phyloP scores from a whole-genome alignment of 176 grass and related monocot species.

The Echinochloa phyllopogon region DNA sequence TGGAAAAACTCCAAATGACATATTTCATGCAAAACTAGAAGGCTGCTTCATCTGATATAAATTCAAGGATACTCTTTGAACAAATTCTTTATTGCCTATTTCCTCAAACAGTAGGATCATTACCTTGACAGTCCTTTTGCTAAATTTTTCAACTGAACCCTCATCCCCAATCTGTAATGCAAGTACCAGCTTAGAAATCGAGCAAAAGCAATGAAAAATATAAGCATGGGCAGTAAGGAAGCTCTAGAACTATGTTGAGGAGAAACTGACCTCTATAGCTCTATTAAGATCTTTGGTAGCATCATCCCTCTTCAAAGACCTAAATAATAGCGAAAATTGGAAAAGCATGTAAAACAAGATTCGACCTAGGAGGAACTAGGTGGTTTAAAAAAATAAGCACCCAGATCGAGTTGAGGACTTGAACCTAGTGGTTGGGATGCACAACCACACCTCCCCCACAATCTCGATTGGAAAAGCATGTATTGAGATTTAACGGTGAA shows the following conservation, averaged over 20 bases:
- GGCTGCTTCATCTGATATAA: slow-evolving; percentile 30
- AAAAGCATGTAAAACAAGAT: not conserved
- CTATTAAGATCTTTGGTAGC: slow-evolving; percentile 66
- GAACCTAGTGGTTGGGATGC: not conserved
- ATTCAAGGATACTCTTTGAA: not conserved
- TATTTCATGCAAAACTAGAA: not conserved
- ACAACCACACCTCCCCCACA: not conserved
- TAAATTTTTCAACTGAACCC: slow-evolving; percentile 83
- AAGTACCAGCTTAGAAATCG: slow-evolving; percentile 41
- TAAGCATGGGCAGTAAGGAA: not conserved
- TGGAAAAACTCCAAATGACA: slow-evolving; percentile 3
- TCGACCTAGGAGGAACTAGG: not conserved
- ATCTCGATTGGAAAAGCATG: not conserved
- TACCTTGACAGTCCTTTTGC: slow-evolving; percentile 95
- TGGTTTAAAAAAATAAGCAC: not conserved
- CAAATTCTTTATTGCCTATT: slow-evolving; percentile 1
- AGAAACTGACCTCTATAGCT: slow-evolving; percentile 75
- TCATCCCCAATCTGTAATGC: slow-evolving; percentile 73
- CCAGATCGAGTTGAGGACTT: not conserved
- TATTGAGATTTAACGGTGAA: slow-evolving; percentile 19
- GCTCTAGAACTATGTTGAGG: slow-evolving; percentile 1
- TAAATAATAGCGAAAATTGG: slow-evolving; percentile 43
- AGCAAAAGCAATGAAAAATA: slow-evolving; percentile 19
- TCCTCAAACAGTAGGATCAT: slow-evolving; percentile 21
- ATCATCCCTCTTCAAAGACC: slow-evolving; percentile 75